Base-by-base conservation (phyloP, 257 asterid genomes). In the Capsicum rhomboideum region DNA sequence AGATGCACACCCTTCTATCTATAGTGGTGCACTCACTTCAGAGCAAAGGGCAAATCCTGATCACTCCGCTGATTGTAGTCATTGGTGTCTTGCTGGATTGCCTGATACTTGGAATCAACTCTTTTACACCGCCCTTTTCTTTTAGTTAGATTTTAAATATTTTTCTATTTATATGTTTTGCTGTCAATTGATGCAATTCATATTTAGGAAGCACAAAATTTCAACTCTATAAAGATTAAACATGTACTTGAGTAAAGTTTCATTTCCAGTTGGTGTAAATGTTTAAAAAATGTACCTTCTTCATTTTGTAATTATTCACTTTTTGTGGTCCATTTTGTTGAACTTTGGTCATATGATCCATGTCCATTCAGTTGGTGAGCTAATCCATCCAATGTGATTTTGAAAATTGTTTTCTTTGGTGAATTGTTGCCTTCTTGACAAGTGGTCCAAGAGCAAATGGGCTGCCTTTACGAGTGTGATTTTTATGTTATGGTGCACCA, bases 31-130 rank as follows among this genome's bases (percentile, higher is more conserved):
- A 80, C 87, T 93, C 13, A 90, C 92, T 2, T 89, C 97, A 0
- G 95, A 31, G 46, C 94, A 92, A 74, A 90, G 92, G 79, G 97
- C 98, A 10, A 93, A 92, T 86, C 99, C 99, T 2, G 99, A 96
- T 79, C 98, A 87, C 79, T 92, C 94, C 11, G 92, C 97, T 21
- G 99, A 96, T 72, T 96, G 99, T 44, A 96, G 99, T 88, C 99
- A 96, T 85, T 96, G 99, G 99, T 96, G 99, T 78, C 93, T 96
- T 83, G 98, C 99, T 31, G 99, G 99, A 53, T 81, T 96, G 88
- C 99, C 99, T 0, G 99, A 94, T 78, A 96, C 99, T 46, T 94
- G 99, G 99, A 96, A 96, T 88, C 97, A 94, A 55, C 93, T 96
- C 2, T 94, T 96, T 84, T 93, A 92, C 84, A 87, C 94, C 20